phyloP scores from a whole-genome alignment of 768 basidiomycete genomes.

The Termitomyces sp. region DNA sequence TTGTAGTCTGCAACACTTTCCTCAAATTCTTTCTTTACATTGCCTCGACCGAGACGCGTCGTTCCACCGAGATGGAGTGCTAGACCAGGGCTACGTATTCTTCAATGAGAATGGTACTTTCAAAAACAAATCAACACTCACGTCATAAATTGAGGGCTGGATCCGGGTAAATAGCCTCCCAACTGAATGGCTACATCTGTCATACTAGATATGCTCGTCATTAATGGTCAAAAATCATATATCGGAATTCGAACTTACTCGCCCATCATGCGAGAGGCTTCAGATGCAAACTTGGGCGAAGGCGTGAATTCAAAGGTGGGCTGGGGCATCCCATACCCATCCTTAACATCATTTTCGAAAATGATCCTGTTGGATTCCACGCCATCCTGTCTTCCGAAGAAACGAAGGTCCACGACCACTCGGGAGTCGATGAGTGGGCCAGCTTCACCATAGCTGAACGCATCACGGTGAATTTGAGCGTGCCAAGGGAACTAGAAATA shows the following conservation, averaged over 20 bases:
- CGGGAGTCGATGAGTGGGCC: slow-evolving; percentile 22
- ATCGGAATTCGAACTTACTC: neutral
- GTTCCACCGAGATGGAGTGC: neutral
- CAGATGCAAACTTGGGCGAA: neutral
- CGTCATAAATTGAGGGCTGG: neutral
- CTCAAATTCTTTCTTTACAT: neutral
- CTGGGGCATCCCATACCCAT: neutral
- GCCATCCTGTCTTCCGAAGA: neutral
- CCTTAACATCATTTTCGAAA: neutral
- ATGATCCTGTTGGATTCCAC: neutral
- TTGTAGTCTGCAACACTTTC: neutral
- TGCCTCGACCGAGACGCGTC: neutral
- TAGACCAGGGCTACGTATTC: neutral
- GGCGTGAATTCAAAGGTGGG: neutral
- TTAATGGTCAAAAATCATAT: neutral
- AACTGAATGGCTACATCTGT: neutral
- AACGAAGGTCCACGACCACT: slow-evolving; percentile 19
- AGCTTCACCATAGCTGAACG: slow-evolving; percentile 28
- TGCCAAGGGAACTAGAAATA: slow-evolving; percentile 20
- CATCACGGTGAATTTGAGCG: slow-evolving; percentile 28
- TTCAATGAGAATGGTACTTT: neutral
- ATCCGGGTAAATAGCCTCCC: neutral
- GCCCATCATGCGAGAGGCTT: neutral
- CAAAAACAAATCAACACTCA: neutral
- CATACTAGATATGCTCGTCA: neutral